Conservation (phyloP, 768 basidiomycete genomes). For the Sistotremastrum suecicum region DNA sequence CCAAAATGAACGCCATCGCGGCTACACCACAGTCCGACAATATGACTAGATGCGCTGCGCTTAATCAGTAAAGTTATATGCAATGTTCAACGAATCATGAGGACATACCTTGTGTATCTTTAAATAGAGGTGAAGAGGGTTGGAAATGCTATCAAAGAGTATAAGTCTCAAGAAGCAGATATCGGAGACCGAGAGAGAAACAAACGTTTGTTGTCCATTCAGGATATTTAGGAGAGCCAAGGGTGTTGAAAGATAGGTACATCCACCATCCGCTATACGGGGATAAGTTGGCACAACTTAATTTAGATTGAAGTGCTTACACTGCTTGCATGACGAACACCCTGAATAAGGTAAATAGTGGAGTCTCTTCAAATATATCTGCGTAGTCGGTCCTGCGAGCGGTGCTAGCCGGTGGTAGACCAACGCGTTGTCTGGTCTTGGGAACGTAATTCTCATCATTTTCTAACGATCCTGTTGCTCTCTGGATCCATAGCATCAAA, state of each 20-base stretch:
- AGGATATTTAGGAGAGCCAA: background rate
- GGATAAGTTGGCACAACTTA: background rate
- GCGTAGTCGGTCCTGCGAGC: slow-evolving; percentile 14
- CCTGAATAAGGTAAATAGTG: slow-evolving; percentile 12
- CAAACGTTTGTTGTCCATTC: no score
- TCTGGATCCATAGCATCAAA: slow-evolving; percentile 6
- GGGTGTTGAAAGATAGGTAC: slow-evolving; percentile 11
- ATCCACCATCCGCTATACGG: slow-evolving; percentile 13
- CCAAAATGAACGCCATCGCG: slow-evolving; percentile 11
- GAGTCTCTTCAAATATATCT: slow-evolving; percentile 19
- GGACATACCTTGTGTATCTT: background rate
- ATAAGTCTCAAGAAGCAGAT: background rate
- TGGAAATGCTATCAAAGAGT: slow-evolving; percentile 10
- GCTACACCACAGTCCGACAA: slow-evolving; percentile 14
- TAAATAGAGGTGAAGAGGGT: slow-evolving; percentile 14
- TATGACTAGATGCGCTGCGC: slow-evolving; percentile 12
- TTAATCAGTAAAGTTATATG: background rate
- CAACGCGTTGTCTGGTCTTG: slow-evolving; percentile 12
- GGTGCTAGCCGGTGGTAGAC: slow-evolving; percentile 13
- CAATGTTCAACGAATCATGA: background rate
- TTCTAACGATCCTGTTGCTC: slow-evolving; percentile 15
- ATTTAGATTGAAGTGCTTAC: background rate
- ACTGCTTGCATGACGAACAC: slow-evolving; percentile 15
- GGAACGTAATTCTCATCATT: slow-evolving; percentile 20
- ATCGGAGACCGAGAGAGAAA: background rate